Conservation (phyloP, 2,329 filamentous ascomycete genomes). For the Helotiales sp. region DNA sequence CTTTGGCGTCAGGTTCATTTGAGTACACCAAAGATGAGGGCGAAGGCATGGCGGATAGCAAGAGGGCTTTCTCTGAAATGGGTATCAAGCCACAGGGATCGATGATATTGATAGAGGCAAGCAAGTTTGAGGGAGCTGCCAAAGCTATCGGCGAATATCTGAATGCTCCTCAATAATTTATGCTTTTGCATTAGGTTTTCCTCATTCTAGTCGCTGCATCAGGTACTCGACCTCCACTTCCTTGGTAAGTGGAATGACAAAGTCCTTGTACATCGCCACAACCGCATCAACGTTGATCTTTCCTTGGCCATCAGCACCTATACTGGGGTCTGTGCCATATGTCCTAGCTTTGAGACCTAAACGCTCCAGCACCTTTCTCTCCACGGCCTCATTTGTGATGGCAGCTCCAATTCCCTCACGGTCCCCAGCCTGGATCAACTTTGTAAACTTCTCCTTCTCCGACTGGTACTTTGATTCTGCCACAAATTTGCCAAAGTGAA, state of each 20-base stretch:
- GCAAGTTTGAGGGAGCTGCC: constrained; percentile 76
- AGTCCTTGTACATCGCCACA: constrained; percentile 86
- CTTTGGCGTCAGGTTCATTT: constrained; percentile 71
- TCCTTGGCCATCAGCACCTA: constrained; percentile 58
- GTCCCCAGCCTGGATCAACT: constrained; percentile 81
- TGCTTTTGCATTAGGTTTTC: constrained; percentile 23
- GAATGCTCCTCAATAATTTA: constrained; percentile 53
- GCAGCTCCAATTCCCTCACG: constrained; percentile 81
- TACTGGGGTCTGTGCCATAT: constrained; percentile 87
- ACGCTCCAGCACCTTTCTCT: constrained; percentile 88
- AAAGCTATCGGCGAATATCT: constrained; percentile 79
- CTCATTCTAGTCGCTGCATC: constrained; percentile 75
- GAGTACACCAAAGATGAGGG: constrained; percentile 79
- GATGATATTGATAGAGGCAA: constrained; percentile 83
- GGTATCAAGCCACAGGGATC: constrained; percentile 85
- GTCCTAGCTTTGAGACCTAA: constrained; percentile 88
- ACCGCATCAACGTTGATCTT: constrained; percentile 96
- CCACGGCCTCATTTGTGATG: constrained; percentile 88
- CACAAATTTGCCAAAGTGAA: constrained; percentile 99
- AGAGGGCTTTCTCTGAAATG: constrained; percentile 91
- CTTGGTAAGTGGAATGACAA: constrained; percentile 97
- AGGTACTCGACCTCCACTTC: constrained; percentile 97
- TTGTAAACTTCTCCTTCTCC: constrained; percentile 79
- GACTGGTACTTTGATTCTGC: constrained; percentile 93
- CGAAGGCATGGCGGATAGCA: constrained; percentile 84